Evolutionary conservation across 352 stramenopile species (phyloP), one percentile per base, ranked within the genome.

Genomic region (Albugo laibachii): DNA sequence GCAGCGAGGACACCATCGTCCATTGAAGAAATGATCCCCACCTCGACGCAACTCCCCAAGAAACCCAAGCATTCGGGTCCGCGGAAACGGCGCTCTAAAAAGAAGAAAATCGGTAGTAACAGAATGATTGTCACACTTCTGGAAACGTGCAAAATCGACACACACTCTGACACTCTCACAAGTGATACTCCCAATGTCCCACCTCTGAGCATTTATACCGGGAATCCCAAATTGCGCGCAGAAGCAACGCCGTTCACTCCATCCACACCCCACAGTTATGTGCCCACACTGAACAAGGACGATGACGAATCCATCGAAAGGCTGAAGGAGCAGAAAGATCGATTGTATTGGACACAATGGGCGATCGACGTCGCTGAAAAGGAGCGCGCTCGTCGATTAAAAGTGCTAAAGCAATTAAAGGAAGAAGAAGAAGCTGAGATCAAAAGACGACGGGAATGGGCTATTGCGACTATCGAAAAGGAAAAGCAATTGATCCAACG

Each of bases 341-440:
- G 73, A 6, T 62, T 66, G 3, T 89, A 83, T 52, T 89, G 77
- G 77, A 85, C 73, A 5, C 55, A 75, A 37, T 89, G 65, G 65
- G 77, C 80, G 34, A 86, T 89, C 42, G 67, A 82, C 36, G 77
- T 72, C 0, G 77, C 77, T 0, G 77, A 89, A 43, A 79, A 86
- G 38, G 77, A 89, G 47, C 65, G 77, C 36, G 47, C 69, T 24
- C 56, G 77, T n/a, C 59, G 77, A 0, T 53, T 89, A 35, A 71
- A 71, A 13, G 56, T 77, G 27, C 54, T 89, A 2, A 66, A 65
- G 14, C 71, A 86, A 51, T 53, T 89, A 16, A 71, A 89, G 57
- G 55, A 57, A 6, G 73, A 85, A 39, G 77, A 89, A 54, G 73
- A 86, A 45, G 58, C 72, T 18, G 77, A 89, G 46, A 62, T 85